These are phyloP conservation scores for Nakazawaea ambrosiae DNA, from an alignment of 805 yeast genomes.

Conservation along the genomic window DNA sequence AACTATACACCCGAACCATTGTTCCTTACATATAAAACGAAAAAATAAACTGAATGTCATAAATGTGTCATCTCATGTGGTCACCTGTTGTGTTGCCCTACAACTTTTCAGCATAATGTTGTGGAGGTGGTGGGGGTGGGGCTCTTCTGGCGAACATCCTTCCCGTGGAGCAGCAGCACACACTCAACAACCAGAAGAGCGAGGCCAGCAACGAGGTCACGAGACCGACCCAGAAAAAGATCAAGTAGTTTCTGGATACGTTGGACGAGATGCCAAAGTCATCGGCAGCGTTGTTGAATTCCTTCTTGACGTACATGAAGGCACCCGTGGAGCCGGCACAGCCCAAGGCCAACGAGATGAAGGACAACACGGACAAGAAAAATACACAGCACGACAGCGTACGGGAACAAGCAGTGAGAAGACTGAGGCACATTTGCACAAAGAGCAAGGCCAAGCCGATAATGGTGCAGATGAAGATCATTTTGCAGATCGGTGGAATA, in stretches of 20 bases:
- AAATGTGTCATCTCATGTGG: too few species aligned
- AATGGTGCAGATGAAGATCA: slow-evolving; percentile 51
- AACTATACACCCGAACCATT: too few species aligned
- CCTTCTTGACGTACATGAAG: slow-evolving; percentile 39
- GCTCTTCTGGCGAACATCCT: neutral
- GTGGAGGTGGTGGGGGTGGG: neutral
- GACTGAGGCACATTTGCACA: slow-evolving; percentile 34
- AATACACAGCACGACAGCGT: slow-evolving; percentile 38
- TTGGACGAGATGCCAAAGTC: slow-evolving; percentile 49
- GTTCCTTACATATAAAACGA: too few species aligned
- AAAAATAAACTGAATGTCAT: too few species aligned
- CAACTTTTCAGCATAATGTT: slow-evolving; percentile 6
- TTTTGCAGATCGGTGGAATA: slow-evolving; percentile 41
- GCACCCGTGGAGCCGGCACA: slow-evolving; percentile 60
- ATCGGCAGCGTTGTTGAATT: slow-evolving; percentile 40
- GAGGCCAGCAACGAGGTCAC: slow-evolving; percentile 13
- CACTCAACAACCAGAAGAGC: slow-evolving; percentile 13
- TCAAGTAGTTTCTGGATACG: slow-evolving; percentile 23
- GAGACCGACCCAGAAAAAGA: slow-evolving; percentile 21
- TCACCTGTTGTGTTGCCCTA: too few species aligned
- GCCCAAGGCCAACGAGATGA: slow-evolving; percentile 30
- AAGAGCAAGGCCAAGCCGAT: slow-evolving; percentile 39
- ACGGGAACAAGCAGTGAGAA: slow-evolving; percentile 38
- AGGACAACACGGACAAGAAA: slow-evolving; percentile 35
- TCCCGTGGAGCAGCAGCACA: slow-evolving; percentile 10